phyloP scores from a whole-genome alignment of 768 basidiomycete genomes.

The Trametes punicea region DNA sequence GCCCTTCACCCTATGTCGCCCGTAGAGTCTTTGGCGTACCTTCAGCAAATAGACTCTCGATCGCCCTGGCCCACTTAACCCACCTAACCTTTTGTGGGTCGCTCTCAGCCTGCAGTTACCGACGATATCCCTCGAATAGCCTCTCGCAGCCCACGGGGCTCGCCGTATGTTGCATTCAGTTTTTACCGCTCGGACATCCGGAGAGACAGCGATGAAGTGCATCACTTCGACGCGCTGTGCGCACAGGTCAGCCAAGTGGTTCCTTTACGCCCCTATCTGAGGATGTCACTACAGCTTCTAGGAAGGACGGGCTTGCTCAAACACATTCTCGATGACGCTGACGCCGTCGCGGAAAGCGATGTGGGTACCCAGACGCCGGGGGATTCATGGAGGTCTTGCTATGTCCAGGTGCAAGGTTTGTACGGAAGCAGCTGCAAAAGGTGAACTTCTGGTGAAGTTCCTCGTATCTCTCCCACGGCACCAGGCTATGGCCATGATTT shows the following conservation, averaged over 20 bases:
- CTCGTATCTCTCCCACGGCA: neutral
- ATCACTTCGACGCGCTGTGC: constrained; percentile 21
- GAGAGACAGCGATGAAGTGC: constrained; percentile 22
- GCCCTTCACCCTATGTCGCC: neutral
- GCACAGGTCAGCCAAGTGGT: constrained; percentile 17
- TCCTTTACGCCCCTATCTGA: constrained; percentile 15
- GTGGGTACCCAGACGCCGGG: too few species aligned
- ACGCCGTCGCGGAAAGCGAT: constrained; percentile 19
- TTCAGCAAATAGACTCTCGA: neutral
- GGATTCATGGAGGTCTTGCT: neutral
- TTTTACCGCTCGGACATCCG: constrained; percentile 26
- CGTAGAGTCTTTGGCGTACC: neutral
- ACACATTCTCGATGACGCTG: constrained; percentile 6
- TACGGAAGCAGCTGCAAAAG: neutral
- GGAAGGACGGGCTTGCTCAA: constrained; percentile 22
- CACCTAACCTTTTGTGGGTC: neutral
- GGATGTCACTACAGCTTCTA: constrained; percentile 14
- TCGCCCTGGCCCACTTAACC: neutral
- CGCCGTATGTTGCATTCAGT: too few species aligned
- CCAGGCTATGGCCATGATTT: too few species aligned
- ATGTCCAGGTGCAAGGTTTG: too few species aligned
- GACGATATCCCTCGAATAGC: too few species aligned
- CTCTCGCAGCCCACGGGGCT: constrained; percentile 20
- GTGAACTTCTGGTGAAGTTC: constrained; percentile 4
- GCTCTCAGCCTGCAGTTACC: neutral